Conservation (phyloP, 345 rosid species). For the Eucalyptus microcorys region DNA sequence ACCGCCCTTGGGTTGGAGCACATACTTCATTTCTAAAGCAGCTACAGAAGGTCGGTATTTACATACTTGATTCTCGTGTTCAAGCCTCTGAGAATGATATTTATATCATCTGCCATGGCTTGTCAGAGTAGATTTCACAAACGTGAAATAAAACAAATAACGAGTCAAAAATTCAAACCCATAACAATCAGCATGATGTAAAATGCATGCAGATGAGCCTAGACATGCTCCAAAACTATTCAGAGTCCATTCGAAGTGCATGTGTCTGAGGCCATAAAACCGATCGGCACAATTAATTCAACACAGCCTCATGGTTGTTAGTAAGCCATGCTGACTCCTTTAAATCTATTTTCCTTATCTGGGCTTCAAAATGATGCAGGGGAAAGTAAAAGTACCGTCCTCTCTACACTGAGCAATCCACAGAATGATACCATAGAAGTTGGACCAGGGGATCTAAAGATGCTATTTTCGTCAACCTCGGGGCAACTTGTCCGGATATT, state of each 20-base stretch:
- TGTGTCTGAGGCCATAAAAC: neutral
- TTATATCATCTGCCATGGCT: neutral
- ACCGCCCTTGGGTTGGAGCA: conserved; percentile 81
- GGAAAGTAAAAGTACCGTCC: too few species aligned
- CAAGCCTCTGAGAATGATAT: neutral
- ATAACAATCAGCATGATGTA: too few species aligned
- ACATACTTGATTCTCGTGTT: neutral
- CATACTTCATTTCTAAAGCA: conserved; percentile 55
- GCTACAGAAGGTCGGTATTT: conserved; percentile 23
- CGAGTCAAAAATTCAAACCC: too few species aligned
- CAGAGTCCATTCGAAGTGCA: neutral
- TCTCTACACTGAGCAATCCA: too few species aligned
- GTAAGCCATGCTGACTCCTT: neutral
- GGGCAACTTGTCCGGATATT: too few species aligned
- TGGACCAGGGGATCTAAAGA: too few species aligned
- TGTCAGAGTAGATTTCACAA: neutral
- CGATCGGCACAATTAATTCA: neutral
- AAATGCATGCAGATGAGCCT: neutral
- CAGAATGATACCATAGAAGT: too few species aligned
- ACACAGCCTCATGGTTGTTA: neutral
- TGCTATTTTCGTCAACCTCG: too few species aligned
- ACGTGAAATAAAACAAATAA: too few species aligned
- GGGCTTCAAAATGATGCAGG: conserved; percentile 11
- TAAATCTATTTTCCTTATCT: neutral
- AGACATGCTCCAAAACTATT: neutral